Evolutionary conservation across 768 basidiomycete species (phyloP).

Genomic region (Boletus rufocinnamomeus): DNA sequence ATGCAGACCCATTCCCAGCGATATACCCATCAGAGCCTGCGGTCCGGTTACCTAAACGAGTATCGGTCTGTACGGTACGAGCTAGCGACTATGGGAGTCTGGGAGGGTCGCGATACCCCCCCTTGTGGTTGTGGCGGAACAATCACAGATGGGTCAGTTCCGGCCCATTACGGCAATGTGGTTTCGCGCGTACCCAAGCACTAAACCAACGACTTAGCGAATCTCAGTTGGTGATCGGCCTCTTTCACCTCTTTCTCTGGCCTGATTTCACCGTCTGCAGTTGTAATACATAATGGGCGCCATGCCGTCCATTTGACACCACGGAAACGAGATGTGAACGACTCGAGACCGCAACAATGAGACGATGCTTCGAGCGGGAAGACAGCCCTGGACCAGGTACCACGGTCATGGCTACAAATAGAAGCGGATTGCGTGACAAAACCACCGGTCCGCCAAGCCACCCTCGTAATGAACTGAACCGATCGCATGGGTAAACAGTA

Average conservation of each 20-base stretch:
- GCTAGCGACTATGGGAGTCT: conserved; percentile 1
- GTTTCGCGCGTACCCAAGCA: conserved; percentile 23
- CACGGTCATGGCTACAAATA: conserved; percentile 15
- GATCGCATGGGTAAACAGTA: conserved; percentile 19
- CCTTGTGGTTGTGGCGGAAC: conserved; percentile 20
- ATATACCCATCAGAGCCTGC: not conserved
- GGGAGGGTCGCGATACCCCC: conserved; percentile 10
- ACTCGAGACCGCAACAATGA: not conserved
- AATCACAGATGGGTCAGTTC: conserved; percentile 16
- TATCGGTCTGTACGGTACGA: not conserved
- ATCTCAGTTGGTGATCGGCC: conserved; percentile 28
- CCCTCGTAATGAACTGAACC: conserved; percentile 25
- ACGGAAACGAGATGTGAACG: conserved; percentile 8
- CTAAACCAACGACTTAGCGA: conserved; percentile 18
- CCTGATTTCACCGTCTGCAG: not conserved
- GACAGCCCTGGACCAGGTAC: conserved; percentile 13
- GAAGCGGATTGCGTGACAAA: conserved; percentile 19
- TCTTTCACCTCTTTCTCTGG: conserved; percentile 1
- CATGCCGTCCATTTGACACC: not conserved
- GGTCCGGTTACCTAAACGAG: conserved; percentile 16
- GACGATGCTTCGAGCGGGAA: conserved; percentile 3
- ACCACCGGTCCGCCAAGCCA: conserved; percentile 21
- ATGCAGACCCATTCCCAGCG: not conserved
- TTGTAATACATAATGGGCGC: conserved; percentile 19
- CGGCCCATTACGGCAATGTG: conserved; percentile 32